Percentiles rank a stretch among this genome's conserved stretches.
phyloP scores from a whole-genome alignment of 805 yeast genomes.

The Monosporozyma unispora region DNA sequence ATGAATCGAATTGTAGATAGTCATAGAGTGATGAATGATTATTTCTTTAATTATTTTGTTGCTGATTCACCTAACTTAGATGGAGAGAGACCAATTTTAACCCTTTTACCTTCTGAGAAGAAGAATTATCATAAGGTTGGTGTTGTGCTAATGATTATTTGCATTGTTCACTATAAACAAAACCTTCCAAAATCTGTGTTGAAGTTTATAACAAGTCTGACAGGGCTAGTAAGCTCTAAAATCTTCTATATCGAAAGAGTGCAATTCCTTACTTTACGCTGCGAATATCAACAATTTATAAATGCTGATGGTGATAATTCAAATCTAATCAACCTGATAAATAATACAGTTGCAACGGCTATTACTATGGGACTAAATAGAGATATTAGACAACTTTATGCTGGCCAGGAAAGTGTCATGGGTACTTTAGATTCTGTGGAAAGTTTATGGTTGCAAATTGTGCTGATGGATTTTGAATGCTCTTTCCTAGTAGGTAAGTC shows the following conservation, averaged over 20 bases:
- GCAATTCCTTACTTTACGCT: slow-evolving; percentile 19
- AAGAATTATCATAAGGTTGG: slow-evolving; percentile 23
- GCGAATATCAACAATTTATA: slow-evolving; percentile 2
- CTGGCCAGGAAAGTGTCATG: slow-evolving; percentile 9
- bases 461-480: slow-evolving; percentile 17
- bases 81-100: slow-evolving; percentile 6
- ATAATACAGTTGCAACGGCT: slow-evolving; percentile 12
- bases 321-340: slow-evolving; percentile 11
- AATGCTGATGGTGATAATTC: slow-evolving; percentile 21
- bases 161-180: slow-evolving; percentile 10
- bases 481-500: slow-evolving; percentile 23
- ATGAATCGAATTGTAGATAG: slow-evolving; percentile 13
- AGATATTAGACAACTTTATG: slow-evolving; percentile 13
- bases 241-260: slow-evolving; percentile 21
- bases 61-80: slow-evolving; percentile 8
- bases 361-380: slow-evolving; percentile 19
- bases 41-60: slow-evolving; percentile 8
- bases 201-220: slow-evolving; percentile 16
- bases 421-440: slow-evolving; percentile 19
- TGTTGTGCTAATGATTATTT: slow-evolving; percentile 19
- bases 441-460: slow-evolving; percentile 22
- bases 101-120: slow-evolving; percentile 9
- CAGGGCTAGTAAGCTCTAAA: slow-evolving; percentile 23
- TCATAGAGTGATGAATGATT: slow-evolving; percentile 16
- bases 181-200: slow-evolving; percentile 14